These are phyloP conservation scores for Lachnellula arida DNA, from an alignment of 2,329 filamentous ascomycete genomes.

Conservation along the genomic window DNA sequence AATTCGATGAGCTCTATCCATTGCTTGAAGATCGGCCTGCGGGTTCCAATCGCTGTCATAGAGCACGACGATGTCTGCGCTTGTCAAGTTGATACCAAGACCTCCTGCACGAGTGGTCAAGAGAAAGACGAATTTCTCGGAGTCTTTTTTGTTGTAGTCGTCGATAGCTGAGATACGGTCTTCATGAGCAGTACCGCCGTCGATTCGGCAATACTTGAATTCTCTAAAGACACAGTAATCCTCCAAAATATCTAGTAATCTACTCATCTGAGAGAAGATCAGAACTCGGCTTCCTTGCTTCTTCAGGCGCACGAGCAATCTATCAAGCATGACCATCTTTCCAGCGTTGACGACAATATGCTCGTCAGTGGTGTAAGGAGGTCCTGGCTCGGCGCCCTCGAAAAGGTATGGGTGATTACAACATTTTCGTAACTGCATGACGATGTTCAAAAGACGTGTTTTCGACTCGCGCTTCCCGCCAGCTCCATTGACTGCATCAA, in stretches of 20 bases:
- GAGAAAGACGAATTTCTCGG: constrained; percentile 95
- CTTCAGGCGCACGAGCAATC: constrained; percentile 77
- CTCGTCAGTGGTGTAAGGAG: constrained; percentile 96
- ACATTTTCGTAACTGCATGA: constrained; percentile 98
- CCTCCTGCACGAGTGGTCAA: constrained; percentile 94
- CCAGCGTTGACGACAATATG: constrained; percentile 90
- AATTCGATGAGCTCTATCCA: constrained; percentile 98
- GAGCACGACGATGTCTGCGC: constrained; percentile 89
- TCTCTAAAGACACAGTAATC: constrained; percentile 96
- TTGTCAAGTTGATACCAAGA: constrained; percentile 92
- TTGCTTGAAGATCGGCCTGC: constrained; percentile 95
- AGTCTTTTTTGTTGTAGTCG: constrained; percentile 93
- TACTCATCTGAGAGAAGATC: constrained; percentile 99
- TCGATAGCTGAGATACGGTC: constrained; percentile 97
- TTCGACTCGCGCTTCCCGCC: constrained; percentile 97
- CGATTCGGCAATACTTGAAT: constrained; percentile 95
- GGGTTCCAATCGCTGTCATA: constrained; percentile 99
- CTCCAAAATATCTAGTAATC: constrained; percentile 91
- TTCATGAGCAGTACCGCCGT: constrained; percentile 93
- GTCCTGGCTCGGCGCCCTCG: constrained; percentile 93
- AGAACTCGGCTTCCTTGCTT: constrained; percentile 89
- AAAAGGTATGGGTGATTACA: constrained; percentile 99
- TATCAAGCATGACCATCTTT: constrained; percentile 97
- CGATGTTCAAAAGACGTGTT: constrained; percentile 93
- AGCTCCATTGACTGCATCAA: constrained; percentile 95